These are phyloP conservation scores for Coemansia sp. DNA, from an alignment of 192 early-diverging fungal species.

Conservation along the genomic window DNA sequence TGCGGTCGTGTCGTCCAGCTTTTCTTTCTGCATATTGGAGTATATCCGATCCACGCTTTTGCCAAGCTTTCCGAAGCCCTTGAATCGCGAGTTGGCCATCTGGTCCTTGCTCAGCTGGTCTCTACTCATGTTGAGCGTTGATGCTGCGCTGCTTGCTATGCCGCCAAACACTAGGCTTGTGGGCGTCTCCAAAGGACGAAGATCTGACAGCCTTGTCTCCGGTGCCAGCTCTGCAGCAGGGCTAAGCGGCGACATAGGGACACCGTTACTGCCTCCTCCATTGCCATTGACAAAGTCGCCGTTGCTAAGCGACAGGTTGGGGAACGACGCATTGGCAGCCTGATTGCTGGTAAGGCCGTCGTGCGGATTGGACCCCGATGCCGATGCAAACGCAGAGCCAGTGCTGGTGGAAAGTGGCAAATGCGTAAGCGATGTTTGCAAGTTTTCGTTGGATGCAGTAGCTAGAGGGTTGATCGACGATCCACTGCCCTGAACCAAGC, in stretches of 20 bases:
- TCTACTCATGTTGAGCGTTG: slow-evolving; percentile 18
- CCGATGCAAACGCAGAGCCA: not conserved
- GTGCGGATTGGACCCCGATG: not conserved
- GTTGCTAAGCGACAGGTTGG: slow-evolving; percentile 39
- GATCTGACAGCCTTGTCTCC: slow-evolving; percentile 20
- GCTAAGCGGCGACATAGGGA: slow-evolving; percentile 43
- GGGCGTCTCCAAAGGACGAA: slow-evolving; percentile 30
- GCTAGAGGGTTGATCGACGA: slow-evolving; percentile 15
- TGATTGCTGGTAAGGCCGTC: slow-evolving; percentile 10
- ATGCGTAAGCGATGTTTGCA: slow-evolving; percentile 37
- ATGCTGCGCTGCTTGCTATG: slow-evolving; percentile 13
- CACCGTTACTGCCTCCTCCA: slow-evolving; percentile 9
- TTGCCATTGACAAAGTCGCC: slow-evolving; percentile 22
- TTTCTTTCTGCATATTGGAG: slow-evolving; percentile 56
- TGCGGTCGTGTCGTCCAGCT: slow-evolving; percentile 47
- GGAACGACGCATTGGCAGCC: slow-evolving; percentile 33
- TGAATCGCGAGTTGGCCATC: slow-evolving; percentile 49
- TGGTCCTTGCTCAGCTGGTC: slow-evolving; percentile 51
- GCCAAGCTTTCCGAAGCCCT: slow-evolving; percentile 51
- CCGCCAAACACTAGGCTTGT: slow-evolving; percentile 16
- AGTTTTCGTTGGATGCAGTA: slow-evolving; percentile 34
- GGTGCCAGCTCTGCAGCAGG: slow-evolving; percentile 22
- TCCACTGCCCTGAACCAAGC: not conserved
- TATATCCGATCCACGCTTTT: slow-evolving; percentile 56
- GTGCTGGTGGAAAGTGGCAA: slow-evolving; percentile 20